Percentiles rank a stretch among this genome's conserved stretches.
Evolutionary conservation across 768 basidiomycete species (phyloP).

Genomic region (Tricholoma sp.): DNA sequence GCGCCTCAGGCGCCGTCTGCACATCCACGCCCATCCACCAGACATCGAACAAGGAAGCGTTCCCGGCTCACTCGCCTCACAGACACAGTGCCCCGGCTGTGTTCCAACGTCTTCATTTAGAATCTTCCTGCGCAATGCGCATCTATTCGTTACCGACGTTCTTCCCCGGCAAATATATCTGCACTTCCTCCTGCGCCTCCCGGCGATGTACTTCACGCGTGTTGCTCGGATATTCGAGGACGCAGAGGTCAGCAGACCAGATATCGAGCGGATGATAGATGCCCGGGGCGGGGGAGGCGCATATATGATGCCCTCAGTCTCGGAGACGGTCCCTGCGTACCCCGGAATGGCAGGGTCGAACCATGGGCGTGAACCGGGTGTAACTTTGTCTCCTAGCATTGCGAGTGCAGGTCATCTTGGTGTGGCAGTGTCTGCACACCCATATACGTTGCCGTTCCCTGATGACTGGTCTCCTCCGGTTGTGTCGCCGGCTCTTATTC

Average conservation of each 20-base stretch:
- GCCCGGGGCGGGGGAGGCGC: conserved; percentile 10
- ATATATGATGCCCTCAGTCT: conserved; percentile 7
- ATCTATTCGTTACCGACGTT: conserved; percentile 23
- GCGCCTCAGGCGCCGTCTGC: conserved; percentile 8
- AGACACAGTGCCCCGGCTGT: conserved; percentile 6
- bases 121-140: conserved; percentile 6
- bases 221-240: conserved; percentile 75
- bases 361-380: conserved; percentile 2
- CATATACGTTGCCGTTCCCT: conserved; percentile 38
- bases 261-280: conserved; percentile 51
- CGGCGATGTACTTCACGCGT: conserved; percentile 74
- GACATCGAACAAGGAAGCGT: conserved; percentile 2
- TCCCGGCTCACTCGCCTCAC: conserved; percentile 1
- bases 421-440: conserved; percentile 13
- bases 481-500: conserved; percentile 57
- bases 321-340: conserved; percentile 6
- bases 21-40: conserved; percentile 2
- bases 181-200: conserved; percentile 55
- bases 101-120: neutral
- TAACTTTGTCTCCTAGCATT: conserved; percentile 15
- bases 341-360: conserved; percentile 8
- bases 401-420: conserved; percentile 22
- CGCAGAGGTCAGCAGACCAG: conserved; percentile 71
- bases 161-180: conserved; percentile 30
- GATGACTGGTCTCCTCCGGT: conserved; percentile 49